Evolutionary conservation across 2,329 filamentous ascomycete species (phyloP).

Genomic region (Alternaria triticimaculans): DNA sequence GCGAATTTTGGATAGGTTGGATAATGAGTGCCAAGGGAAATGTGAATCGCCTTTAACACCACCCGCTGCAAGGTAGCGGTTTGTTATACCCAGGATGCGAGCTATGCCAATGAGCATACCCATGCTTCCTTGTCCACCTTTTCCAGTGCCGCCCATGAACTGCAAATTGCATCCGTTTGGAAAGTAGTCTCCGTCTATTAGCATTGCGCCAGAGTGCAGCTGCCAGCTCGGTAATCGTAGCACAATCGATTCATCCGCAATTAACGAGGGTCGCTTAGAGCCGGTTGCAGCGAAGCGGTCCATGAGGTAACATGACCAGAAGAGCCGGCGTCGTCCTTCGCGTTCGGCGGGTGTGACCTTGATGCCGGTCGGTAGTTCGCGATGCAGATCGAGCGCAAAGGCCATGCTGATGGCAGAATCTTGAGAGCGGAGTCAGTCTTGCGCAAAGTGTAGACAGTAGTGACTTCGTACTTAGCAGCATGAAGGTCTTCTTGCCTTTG

Average conservation of each 20-base stretch:
- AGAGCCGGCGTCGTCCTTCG: conserved; percentile 78
- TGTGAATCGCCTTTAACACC: conserved; percentile 89
- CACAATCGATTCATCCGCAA: conserved; percentile 77
- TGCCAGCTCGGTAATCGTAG: conserved; percentile 79
- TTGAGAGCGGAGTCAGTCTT: conserved; percentile 47
- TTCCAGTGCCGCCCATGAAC: conserved; percentile 71
- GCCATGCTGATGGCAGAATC: conserved; percentile 82
- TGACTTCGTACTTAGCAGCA: conserved; percentile 71
- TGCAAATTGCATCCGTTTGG: conserved; percentile 79
- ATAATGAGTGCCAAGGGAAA: conserved; percentile 88
- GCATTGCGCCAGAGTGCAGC: conserved; percentile 64
- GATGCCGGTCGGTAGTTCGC: conserved; percentile 71
- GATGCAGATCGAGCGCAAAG: conserved; percentile 79
- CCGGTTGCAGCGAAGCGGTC: conserved; percentile 84
- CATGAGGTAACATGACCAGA: conserved; percentile 88
- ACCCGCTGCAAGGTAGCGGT: conserved; percentile 81
- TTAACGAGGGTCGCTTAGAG: conserved; percentile 80
- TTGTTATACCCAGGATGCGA: conserved; percentile 81
- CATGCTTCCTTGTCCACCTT: conserved; percentile 75
- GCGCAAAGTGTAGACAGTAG: neutral
- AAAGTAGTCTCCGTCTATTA: conserved; percentile 80
- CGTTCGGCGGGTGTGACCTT: conserved; percentile 71
- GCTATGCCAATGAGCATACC: conserved; percentile 86
- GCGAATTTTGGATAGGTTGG: conserved; percentile 83
- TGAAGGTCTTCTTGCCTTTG: conserved; percentile 83